Evolutionary conservation across 192 early-diverging fungal species (phyloP).

Genomic region (Rhizophagus clarus): DNA sequence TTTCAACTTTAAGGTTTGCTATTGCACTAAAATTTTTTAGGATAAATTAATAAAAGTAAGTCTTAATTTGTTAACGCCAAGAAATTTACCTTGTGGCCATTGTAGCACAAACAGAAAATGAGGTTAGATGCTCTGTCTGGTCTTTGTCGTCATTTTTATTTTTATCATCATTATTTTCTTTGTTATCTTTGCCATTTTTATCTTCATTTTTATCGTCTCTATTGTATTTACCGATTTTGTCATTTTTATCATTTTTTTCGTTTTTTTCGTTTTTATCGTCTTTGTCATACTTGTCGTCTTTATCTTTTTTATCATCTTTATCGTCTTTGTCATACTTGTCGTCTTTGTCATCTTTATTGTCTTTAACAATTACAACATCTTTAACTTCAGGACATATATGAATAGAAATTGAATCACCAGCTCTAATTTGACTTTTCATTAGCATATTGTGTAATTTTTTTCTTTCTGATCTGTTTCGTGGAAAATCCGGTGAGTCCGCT

Average conservation of each 20-base stretch:
- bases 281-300: too few relatives aligned
- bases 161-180: too few relatives aligned
- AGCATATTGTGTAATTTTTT: neutral
- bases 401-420: neutral
- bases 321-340: too few relatives aligned
- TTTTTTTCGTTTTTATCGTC: too few relatives aligned
- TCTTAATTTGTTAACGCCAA: neutral
- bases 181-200: too few relatives aligned
- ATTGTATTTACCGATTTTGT: neutral
- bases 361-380: neutral
- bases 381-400: neutral
- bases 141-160: too few relatives aligned
- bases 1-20: constrained; percentile 17
- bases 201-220: too few relatives aligned
- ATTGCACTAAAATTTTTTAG: neutral
- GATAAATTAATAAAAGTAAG: neutral
- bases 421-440: neutral
- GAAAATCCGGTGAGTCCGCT: neutral
- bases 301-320: too few relatives aligned
- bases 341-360: too few relatives aligned
- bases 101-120: constrained; percentile 15
- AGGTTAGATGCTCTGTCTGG: neutral
- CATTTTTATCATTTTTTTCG: too few relatives aligned
- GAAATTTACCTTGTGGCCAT: constrained; percentile 19
- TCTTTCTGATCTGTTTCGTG: neutral